Evolutionary conservation across 306 rosid species (phyloP).

Genomic region (Delonix regia): DNA sequence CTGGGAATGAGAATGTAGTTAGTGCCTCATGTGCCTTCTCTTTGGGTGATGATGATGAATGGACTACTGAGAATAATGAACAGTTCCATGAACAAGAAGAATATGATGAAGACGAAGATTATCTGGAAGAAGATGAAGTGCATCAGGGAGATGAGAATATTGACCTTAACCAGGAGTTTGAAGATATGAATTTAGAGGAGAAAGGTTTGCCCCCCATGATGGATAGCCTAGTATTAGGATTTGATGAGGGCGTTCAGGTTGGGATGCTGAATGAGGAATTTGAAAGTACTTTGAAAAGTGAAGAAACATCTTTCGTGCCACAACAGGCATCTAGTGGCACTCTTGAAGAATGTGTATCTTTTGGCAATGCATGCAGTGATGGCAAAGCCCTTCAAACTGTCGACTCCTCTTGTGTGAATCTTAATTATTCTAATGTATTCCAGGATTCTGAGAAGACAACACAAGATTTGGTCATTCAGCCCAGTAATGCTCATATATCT

Average conservation of each 20-base stretch:
- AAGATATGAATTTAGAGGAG: slow-evolving; percentile 71
- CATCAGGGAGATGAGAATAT: slow-evolving; percentile 79
- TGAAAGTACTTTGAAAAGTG: slow-evolving; percentile 62
- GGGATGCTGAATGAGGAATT: slow-evolving; percentile 89
- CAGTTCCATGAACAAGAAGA: slow-evolving; percentile 93
- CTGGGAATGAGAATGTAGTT: slow-evolving; percentile 53
- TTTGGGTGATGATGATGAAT: slow-evolving; percentile 83
- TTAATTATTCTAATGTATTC: slow-evolving; percentile 52
- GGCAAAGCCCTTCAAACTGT: slow-evolving; percentile 50
- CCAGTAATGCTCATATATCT: slow-evolving; percentile 43
- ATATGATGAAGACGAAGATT: slow-evolving; percentile 96
- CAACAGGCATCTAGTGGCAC: slow-evolving; percentile 48
- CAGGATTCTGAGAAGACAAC: slow-evolving; percentile 63
- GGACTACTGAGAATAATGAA: slow-evolving; percentile 78
- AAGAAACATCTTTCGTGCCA: slow-evolving; percentile 44
- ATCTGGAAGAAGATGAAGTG: slow-evolving; percentile 88
- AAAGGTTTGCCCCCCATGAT: slow-evolving; percentile 71
- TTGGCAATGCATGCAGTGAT: slow-evolving; percentile 50
- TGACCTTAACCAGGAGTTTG: slow-evolving; percentile 61
- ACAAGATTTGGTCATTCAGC: slow-evolving; percentile 54
- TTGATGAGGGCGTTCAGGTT: slow-evolving; percentile 93
- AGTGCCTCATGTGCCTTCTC: slow-evolving; percentile 50
- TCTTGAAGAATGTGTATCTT: slow-evolving; percentile 55
- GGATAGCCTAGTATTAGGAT: slow-evolving; percentile 85
- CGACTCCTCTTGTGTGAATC: slow-evolving; percentile 50